Evolutionary conservation across 2,329 filamentous ascomycete species (phyloP), one percentile per base, ranked within the genome.

Genomic region (Alternaria sp.): DNA sequence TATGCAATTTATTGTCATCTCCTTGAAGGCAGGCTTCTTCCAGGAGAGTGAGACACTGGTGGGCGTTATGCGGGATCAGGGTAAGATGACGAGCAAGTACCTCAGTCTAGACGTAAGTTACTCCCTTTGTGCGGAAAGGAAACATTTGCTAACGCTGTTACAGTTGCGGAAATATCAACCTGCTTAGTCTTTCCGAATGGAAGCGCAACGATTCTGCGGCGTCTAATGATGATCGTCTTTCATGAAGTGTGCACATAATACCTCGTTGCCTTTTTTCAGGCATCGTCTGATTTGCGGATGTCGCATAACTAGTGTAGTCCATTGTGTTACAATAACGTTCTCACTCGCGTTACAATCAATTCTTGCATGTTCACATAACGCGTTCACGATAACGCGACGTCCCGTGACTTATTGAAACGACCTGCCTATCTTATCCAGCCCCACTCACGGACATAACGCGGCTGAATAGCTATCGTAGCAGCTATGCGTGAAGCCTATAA

Each of bases 1-100:
- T 14, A 98, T 98, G 93, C 95, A 99, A 79, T 99, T 99, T 71
- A 96, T 99, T 63, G 95, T 99, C 68, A 99, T 99, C 79, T 93
- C 90, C 81, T 85, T 99, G 77, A 99, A 99, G 86, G 92, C 93
- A 0, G 94, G 93, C 1, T 84, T 99, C 58, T 99, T 98, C 82
- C 94, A 99, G 81, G 92, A 96, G 79, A 97, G 93, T 75, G 94
- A 99, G 84, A 96, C 93, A 63, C 80, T 99, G 71, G 93, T 99
- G 5, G 95, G 95, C 53, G 93, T 99, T 11, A 98, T 97, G 83
- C 86, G 95, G 68, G 96, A 99, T 76, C 95, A 99, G 82, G 89
- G 90, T 58, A 92, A 93, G 59, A 99, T 98, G 81, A 96, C 91
- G 73, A 96, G 92, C 70, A 91, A 93, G 81, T 92, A 93, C 38